Evolutionary conservation across 2,329 filamentous ascomycete genomes (phyloP), one percentile per base, ranked within the genome.

Genomic region (Clonostachys sp.): DNA sequence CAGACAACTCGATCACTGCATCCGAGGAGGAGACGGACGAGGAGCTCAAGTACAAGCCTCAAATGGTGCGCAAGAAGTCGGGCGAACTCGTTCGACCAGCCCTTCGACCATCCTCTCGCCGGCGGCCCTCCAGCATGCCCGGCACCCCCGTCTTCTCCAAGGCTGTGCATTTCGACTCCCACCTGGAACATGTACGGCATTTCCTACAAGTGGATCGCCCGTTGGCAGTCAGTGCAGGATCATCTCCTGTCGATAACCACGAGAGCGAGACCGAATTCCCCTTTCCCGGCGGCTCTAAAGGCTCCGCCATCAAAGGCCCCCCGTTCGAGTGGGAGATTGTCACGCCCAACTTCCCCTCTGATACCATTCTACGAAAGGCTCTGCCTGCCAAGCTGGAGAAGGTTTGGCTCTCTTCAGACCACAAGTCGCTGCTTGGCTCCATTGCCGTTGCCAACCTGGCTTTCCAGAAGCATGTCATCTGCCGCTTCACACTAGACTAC

Each of bases 111-210:
- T 76, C 89, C 12, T 88, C 87, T n/a, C 80, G 81, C 54, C 80
- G 89, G 54, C 82, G 94, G 49, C 92, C 92, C 1, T 95, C 89
- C 5, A 97, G 92, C 71, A 95, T 97, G 89, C 94, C 94, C 9
- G 94, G 94, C 47, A 99, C 94, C 1, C 94, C 94, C 0, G 94
- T 92, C 9, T 97, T 92, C 63, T 87, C 87, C 56, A 99, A 99
- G 67, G 91, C 89, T 12, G 94, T 99, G n/a, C 94, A 99, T 68
- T 99, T 99, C 63, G 94, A 97, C 68, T 89, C 92, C 24, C 89
- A 96, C 61, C 82, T 97, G 38, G 94, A 97, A 69, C 92, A 97
- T 58, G 92, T 97, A 38, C 83, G 94, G 34, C 94, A 97, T 64
- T 99, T 99, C 66, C 74, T 96, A 18, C 90, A 96, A 62, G 86